These are phyloP conservation scores for Tuctoria greenei DNA, from an alignment of 176 grass and related monocot species.

Conservation along the genomic window DNA sequence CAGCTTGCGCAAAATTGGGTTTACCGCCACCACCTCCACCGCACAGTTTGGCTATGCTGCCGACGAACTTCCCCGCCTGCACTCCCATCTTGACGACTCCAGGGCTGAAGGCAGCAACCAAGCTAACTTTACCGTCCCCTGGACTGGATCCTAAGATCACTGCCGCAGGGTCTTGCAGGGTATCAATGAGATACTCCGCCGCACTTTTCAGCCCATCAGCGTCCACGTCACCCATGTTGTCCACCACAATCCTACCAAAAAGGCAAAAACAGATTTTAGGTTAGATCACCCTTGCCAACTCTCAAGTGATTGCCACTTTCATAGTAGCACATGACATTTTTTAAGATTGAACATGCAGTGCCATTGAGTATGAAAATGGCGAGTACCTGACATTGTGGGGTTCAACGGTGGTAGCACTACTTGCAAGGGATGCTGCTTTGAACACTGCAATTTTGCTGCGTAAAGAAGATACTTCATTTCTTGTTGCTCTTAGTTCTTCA, in stretches of 20 bases:
- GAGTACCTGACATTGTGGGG: slow-evolving; percentile 66
- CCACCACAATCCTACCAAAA: slow-evolving; percentile 62
- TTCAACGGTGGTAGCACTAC: slow-evolving; percentile 51
- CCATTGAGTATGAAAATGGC: neutral
- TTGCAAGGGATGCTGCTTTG: slow-evolving; percentile 70
- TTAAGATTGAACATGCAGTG: neutral
- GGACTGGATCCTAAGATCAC: slow-evolving; percentile 85
- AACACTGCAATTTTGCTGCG: slow-evolving; percentile 83
- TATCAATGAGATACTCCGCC: slow-evolving; percentile 64
- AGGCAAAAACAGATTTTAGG: neutral
- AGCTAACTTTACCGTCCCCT: slow-evolving; percentile 80
- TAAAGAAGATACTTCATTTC: slow-evolving; percentile 79
- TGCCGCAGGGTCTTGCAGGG: slow-evolving; percentile 75
- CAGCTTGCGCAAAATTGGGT: slow-evolving; percentile 92
- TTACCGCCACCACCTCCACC: slow-evolving; percentile 89
- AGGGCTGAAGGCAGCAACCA: slow-evolving; percentile 84
- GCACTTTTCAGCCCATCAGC: slow-evolving; percentile 80
- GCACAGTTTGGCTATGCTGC: slow-evolving; percentile 81
- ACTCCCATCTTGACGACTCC: slow-evolving; percentile 68
- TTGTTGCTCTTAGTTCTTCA: slow-evolving; percentile 75
- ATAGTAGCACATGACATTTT: neutral
- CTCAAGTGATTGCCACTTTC: neutral
- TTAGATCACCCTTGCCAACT: slow-evolving; percentile 10
- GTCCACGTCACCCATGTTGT: slow-evolving; percentile 87
- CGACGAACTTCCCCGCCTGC: slow-evolving; percentile 88